Evolutionary conservation across 176 grass and related monocot species (phyloP).

Genomic region (Otatea glauca): DNA sequence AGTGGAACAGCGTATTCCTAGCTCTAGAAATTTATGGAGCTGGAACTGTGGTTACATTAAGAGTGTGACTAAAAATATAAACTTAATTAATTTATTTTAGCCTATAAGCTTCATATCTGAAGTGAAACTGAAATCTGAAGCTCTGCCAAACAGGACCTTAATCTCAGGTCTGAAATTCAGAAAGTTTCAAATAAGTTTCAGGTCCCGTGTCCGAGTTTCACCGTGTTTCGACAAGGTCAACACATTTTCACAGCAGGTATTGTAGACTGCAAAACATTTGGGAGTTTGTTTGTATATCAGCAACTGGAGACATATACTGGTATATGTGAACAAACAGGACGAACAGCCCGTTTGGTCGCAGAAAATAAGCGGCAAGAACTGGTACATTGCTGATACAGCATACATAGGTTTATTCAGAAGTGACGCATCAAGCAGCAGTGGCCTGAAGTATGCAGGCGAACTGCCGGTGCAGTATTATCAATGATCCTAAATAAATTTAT

Average conservation of each 20-base stretch:
- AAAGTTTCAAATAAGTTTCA: not conserved
- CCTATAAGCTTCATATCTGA: no score
- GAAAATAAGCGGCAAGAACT: not conserved
- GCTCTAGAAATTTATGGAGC: no score
- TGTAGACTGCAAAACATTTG: not conserved
- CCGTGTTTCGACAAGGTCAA: not conserved
- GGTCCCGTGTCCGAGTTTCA: not conserved
- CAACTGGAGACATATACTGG: not conserved
- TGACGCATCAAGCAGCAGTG: not conserved
- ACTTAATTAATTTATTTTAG: no score
- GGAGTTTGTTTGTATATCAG: not conserved
- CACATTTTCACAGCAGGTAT: not conserved
- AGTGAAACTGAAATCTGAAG: no score
- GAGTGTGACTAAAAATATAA: no score
- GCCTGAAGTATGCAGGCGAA: not conserved
- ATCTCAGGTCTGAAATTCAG: not conserved
- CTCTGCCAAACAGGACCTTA: no score
- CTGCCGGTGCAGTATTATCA: not conserved
- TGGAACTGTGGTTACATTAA: no score
- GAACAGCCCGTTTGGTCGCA: not conserved
- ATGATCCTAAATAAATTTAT: constrained; percentile 10
- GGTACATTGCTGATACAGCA: not conserved
- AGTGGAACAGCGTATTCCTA: no score
- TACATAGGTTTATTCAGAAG: not conserved
- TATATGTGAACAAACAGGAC: not conserved